A percentile compares a stretch with the other conserved stretches of the same genome.
phyloP scores from a whole-genome alignment of 2,329 filamentous ascomycete species.

The Paecilomyces sp. region DNA sequence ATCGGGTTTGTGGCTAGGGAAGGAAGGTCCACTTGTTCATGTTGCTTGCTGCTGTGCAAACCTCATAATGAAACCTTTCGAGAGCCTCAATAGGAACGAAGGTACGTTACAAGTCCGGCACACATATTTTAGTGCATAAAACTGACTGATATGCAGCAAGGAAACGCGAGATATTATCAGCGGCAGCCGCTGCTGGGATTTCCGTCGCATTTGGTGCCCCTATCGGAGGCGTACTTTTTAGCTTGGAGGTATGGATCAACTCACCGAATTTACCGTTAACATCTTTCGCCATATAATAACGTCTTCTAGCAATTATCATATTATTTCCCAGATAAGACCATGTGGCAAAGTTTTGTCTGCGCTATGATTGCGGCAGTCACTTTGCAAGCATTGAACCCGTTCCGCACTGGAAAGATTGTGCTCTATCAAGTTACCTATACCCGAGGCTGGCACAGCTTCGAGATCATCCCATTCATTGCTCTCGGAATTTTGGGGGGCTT shows the following conservation, averaged over 20 bases:
- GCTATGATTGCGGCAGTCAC: constrained; percentile 98
- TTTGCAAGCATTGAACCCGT: constrained; percentile 86
- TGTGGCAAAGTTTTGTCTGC: constrained; percentile 99
- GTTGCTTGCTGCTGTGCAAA: constrained; percentile 96
- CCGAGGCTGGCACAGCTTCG: constrained; percentile 87
- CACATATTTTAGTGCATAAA: background rate
- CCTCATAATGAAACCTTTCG: constrained; percentile 83
- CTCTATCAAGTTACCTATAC: constrained; percentile 94
- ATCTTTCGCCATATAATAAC: background rate
- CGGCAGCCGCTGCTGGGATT: constrained; percentile 84
- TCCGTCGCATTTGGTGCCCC: constrained; percentile 91
- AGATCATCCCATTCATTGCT: constrained; percentile 78
- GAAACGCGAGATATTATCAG: constrained; percentile 87
- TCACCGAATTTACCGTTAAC: background rate
- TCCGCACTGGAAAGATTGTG: constrained; percentile 90
- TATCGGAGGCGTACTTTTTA: constrained; percentile 91
- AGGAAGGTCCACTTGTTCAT: constrained; percentile 91
- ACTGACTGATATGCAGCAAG: constrained; percentile 52
- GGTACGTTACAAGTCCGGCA: constrained; percentile 42
- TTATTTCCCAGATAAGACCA: constrained; percentile 97
- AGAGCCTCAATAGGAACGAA: constrained; percentile 77
- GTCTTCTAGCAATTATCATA: constrained; percentile 73
- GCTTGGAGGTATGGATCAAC: constrained; percentile 65
- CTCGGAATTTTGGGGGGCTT: constrained; percentile 87
- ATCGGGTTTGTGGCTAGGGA: constrained; percentile 93